These are phyloP conservation scores for Xylariaceae sp. DNA, from an alignment of 2,329 filamentous ascomycete genomes.

Conservation along the genomic window DNA sequence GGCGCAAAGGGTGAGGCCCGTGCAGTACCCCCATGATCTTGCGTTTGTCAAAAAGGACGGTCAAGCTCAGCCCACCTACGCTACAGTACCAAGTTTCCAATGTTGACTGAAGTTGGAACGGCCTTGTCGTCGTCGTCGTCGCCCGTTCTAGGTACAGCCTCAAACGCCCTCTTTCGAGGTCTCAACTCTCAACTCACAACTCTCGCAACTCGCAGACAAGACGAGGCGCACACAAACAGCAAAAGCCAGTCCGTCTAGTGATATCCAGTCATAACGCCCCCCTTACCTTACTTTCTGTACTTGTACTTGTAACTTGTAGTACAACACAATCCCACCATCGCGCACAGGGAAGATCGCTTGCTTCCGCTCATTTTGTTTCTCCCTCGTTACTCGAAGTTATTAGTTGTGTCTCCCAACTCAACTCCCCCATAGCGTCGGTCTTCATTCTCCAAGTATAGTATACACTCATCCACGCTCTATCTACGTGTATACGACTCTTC, in stretches of 20 bases:
- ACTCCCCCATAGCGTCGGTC: no score
- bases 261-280: background rate
- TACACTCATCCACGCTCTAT: background rate
- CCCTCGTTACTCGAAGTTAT: no score
- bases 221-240: background rate
- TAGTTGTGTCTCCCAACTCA: no score
- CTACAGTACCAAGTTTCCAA: slow-evolving; percentile 11
- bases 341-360: no score
- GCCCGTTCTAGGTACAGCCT: background rate
- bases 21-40: no score
- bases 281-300: no score
- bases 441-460: no score
- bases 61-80: slow-evolving; percentile 15
- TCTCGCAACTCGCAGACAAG: no score
- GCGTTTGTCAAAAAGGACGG: slow-evolving; percentile 20
- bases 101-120: slow-evolving; percentile 10
- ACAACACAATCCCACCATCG: no score
- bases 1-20: background rate
- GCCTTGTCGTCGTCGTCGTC: background rate
- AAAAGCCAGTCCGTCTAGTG: background rate
- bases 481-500: background rate
- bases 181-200: background rate
- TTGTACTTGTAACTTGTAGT: no score
- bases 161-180: background rate
- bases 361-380: no score